Evolutionary conservation across 2,329 filamentous ascomycete genomes (phyloP), one percentile per base, ranked within the genome.

Genomic region (Trichoderma harzianum): DNA sequence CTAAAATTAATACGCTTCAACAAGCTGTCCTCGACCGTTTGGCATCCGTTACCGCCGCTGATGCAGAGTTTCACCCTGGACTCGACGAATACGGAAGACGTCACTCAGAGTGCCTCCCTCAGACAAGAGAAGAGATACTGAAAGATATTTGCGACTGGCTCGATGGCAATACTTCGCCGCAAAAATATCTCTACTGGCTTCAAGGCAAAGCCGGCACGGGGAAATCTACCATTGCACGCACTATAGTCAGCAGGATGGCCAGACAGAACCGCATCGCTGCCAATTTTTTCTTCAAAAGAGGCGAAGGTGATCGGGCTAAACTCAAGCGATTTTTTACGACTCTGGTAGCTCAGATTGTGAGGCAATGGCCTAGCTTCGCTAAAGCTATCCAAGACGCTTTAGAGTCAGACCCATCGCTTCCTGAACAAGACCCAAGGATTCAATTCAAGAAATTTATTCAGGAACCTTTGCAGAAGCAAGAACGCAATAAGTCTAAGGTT

Each of bases 301-400:
- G 64, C 21, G 64, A 57, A 55, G 75, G 86, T 84, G 75, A 83
- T 82, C 47, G 79, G 75, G 67, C 82, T 79, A 1, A 80, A 81
- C 58, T 73, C 66, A 3, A 79, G 82, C 70, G 76, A 61, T 76
- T 85, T 26, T 78, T 85, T 39, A 76, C 81, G 1, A 85, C 83
- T 0, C 72, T 86, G n/a, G 78, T 80, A 3, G 63, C 61, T 4
- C 79, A 84, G 57, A 77, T 85, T 7, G 74, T 77, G 0, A 47
- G 16, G 0, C 72, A 71, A 10, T 72, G 80, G 5, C 78, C 79
- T 10, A 55, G 36, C 3, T 34, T 83, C 4, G 75, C 12, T 1
- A 14, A 51, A 7, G 53, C 24, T 0, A 16, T 77, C 0, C 28
- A 61, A 1, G 58, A 72, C 2, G 67, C 72, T 0, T 26, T 71